A percentile compares a stretch with the other conserved stretches of the same genome.
Conservation (phyloP, 352 stramenopile genomes). For the Blastocystis sp. region DNA sequence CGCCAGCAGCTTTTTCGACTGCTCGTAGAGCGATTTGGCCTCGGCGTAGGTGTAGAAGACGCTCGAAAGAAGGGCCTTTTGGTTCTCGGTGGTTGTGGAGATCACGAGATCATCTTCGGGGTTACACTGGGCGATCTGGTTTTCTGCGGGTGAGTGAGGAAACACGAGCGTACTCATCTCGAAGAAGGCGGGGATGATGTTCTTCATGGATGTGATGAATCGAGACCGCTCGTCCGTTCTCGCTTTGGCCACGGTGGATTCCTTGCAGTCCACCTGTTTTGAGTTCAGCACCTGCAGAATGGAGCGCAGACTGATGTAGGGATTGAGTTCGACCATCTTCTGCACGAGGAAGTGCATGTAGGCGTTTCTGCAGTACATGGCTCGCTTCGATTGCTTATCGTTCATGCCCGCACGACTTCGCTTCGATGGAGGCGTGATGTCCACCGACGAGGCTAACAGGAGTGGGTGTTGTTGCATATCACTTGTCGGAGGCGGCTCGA, state of each 20-base stretch:
- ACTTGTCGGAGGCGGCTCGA: background rate
- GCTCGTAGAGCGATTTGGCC: background rate
- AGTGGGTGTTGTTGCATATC: background rate
- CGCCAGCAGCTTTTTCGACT: background rate
- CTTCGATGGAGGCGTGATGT: background rate
- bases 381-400: slow-evolving; percentile 27
- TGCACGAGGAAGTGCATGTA: slow-evolving; percentile 60
- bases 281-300: slow-evolving; percentile 28
- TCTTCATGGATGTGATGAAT: slow-evolving; percentile 60
- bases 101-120: background rate
- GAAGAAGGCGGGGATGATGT: background rate
- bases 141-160: background rate
- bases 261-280: slow-evolving; percentile 50
- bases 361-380: slow-evolving; percentile 68
- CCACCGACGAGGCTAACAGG: background rate
- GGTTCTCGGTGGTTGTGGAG: background rate
- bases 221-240: slow-evolving; percentile 1
- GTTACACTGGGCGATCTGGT: background rate
- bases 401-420: background rate
- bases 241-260: slow-evolving; percentile 26
- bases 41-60: slow-evolving; percentile 14
- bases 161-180: background rate
- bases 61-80: slow-evolving; percentile 22
- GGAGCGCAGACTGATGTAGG: slow-evolving; percentile 38
- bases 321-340: slow-evolving; percentile 39